phyloP scores from a whole-genome alignment of 495 filamentous ascomycete species.

The Neurospora sp. region DNA sequence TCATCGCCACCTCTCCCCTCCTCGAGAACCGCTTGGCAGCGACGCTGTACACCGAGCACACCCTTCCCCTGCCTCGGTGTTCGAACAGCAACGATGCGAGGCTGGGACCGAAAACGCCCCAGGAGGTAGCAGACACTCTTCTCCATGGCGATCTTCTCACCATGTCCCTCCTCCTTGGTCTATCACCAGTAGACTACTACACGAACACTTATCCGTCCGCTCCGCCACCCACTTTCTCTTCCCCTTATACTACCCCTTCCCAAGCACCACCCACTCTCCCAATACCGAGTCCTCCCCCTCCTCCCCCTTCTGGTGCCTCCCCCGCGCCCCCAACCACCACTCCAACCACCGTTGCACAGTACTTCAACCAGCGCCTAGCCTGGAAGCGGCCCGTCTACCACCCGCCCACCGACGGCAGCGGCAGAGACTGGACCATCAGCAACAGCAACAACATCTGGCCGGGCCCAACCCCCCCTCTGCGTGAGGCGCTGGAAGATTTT shows the following conservation, averaged over 20 bases:
- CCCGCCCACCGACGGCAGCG: not conserved
- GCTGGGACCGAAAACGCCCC: not conserved
- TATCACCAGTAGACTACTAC: conserved; percentile 18
- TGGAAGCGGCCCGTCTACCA: not conserved
- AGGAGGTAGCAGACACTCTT: conserved; percentile 9
- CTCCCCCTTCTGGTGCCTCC: not conserved
- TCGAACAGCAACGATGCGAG: not conserved
- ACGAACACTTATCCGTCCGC: conserved; percentile 14
- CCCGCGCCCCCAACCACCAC: not conserved
- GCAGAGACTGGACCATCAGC: not conserved
- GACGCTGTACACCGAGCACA: conserved; percentile 13
- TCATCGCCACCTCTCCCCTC: conserved; percentile 13
- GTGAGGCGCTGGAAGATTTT: not conserved
- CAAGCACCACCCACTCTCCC: not conserved
- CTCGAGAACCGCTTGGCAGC: conserved; percentile 12
- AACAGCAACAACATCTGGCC: not conserved
- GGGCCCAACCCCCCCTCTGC: not conserved
- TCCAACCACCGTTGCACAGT: not conserved
- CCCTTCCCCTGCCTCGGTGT: not conserved
- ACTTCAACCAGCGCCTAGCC: not conserved
- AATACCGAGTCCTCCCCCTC: not conserved
- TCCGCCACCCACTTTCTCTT: not conserved
- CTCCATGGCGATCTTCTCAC: conserved; percentile 11
- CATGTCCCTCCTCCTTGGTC: conserved; percentile 14
- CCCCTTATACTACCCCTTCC: not conserved